Base-by-base conservation (phyloP, 2,329 filamentous ascomycete genomes). In the Colletotrichum salicis region DNA sequence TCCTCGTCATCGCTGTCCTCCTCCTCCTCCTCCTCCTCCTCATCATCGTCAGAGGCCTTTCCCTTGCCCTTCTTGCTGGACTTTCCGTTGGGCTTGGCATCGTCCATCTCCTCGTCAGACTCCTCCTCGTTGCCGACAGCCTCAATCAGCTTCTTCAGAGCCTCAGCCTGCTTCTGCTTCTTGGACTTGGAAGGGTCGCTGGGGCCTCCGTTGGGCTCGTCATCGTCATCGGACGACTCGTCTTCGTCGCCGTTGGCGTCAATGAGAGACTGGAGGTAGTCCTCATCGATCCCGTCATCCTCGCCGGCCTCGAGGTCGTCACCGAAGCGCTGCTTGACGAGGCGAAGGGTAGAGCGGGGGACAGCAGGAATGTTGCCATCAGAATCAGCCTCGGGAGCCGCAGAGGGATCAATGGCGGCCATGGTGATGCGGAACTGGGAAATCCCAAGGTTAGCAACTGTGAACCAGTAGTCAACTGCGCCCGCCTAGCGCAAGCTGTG, bases 371-470 rank as follows among this genome's bases (percentile, higher is more conserved):
- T 83, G 78, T 91, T 90, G 77, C 87, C 88, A 64, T 89, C 88
- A 70, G 87, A 87, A 76, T 92, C 91, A 71, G 87, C 87, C 82
- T 94, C 89, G 45, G 91, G 88, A 77, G 90, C 87, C 78, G 93
- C 93, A 79, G 90, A 94, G 70, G 96, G 96, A 82, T 99, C 96
- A 82, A 99, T 92, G 76, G 96, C 96, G 79, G 97, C 96, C 96
- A 99, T 99, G 79, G 95, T 98, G 80, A 99, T 94, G 82, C 94
- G 94, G 86, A 98, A 97, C 95, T 97, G 79, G 33, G 52, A 65
- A 67, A 41, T 60, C 60, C 41, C 63, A 58, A n/a, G 75, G 74
- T 84, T 74, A 83, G 80, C 73, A 37, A 72, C 64, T 75, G 76
- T 24, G 54, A 33, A 55, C 35, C 55, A 35, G 31, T 51, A 5